A percentile compares a stretch with the other conserved stretches of the same genome.
These are phyloP conservation scores for Rhodotorula mucilaginosa DNA, from an alignment of 1,284 basidiomycete genomes.

Conservation along the genomic window DNA sequence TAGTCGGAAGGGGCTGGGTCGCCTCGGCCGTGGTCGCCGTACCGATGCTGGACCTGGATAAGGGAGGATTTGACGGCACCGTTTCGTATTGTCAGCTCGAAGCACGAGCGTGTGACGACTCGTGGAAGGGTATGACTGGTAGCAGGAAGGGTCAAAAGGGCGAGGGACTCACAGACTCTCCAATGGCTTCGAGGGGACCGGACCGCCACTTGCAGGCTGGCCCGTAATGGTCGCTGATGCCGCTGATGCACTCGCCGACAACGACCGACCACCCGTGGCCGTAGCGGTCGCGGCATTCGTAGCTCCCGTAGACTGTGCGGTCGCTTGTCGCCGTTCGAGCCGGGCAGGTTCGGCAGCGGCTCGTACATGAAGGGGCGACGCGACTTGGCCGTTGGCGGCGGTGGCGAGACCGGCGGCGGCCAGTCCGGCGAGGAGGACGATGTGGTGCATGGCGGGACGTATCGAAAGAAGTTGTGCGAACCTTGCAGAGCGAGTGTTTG, in stretches of 20 bases:
- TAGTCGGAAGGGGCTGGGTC: slow-evolving; percentile 47
- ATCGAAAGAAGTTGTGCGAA: too few relatives aligned
- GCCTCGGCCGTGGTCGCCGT: slow-evolving; percentile 37
- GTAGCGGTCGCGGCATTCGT: not conserved
- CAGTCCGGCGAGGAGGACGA: slow-evolving; percentile 5
- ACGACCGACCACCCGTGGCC: not conserved
- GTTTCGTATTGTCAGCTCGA: too few relatives aligned
- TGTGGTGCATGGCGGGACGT: not conserved
- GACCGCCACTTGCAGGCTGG: not conserved
- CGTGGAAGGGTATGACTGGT: not conserved
- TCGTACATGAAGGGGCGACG: not conserved
- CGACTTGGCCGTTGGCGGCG: slow-evolving; percentile 11
- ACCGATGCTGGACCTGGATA: slow-evolving; percentile 28
- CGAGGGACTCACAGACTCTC: slow-evolving; percentile 11
- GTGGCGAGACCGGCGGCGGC: not conserved
- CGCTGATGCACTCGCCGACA: not conserved
- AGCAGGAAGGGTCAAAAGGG: not conserved
- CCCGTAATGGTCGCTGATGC: not conserved
- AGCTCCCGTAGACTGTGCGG: not conserved
- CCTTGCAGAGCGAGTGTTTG: too few relatives aligned
- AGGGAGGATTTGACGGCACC: too few relatives aligned
- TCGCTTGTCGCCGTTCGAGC: not conserved
- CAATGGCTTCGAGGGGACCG: slow-evolving; percentile 11
- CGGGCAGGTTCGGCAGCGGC: not conserved
- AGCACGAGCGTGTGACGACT: too few relatives aligned